Conservation (phyloP, 768 basidiomycete genomes). For the Podaxis sp. region DNA sequence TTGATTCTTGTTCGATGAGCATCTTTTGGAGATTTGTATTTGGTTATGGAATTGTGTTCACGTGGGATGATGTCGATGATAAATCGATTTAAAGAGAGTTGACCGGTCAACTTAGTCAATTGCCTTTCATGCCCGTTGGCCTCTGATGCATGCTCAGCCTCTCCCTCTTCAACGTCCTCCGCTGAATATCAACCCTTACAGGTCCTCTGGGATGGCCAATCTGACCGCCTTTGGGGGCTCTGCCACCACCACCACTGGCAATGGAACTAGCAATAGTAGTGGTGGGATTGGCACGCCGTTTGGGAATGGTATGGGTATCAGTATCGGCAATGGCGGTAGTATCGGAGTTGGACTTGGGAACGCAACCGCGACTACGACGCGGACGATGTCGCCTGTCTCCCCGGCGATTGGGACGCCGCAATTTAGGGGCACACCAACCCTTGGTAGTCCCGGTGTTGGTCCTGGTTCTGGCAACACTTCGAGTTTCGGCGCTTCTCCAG, state of each 20-base stretch:
- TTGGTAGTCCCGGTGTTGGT: neutral
- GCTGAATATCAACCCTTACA: constrained; percentile 1
- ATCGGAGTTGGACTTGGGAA: neutral
- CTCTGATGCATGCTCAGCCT: constrained; percentile 17
- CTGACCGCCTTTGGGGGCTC: neutral
- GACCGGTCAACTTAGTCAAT: neutral
- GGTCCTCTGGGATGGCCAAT: constrained; percentile 2
- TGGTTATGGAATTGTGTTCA: neutral
- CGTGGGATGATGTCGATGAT: constrained; percentile 17
- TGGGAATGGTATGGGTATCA: neutral
- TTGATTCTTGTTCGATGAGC: neutral
- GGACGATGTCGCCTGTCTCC: neutral
- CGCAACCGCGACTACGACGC: neutral
- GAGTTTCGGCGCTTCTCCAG: neutral
- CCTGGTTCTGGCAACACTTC: neutral
- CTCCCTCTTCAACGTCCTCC: neutral
- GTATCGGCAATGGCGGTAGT: neutral
- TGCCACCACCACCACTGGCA: constrained; percentile 5
- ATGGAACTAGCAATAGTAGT: neutral
- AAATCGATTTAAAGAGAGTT: constrained; percentile 11
- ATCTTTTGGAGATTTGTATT: neutral
- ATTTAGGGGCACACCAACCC: neutral
- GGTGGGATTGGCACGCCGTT: too few species aligned
- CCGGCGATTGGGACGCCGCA: neutral
- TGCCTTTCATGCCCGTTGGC: neutral